Evolutionary conservation across 2,329 filamentous ascomycete species (phyloP).

Genomic region (Pseudocercospora cruenta): DNA sequence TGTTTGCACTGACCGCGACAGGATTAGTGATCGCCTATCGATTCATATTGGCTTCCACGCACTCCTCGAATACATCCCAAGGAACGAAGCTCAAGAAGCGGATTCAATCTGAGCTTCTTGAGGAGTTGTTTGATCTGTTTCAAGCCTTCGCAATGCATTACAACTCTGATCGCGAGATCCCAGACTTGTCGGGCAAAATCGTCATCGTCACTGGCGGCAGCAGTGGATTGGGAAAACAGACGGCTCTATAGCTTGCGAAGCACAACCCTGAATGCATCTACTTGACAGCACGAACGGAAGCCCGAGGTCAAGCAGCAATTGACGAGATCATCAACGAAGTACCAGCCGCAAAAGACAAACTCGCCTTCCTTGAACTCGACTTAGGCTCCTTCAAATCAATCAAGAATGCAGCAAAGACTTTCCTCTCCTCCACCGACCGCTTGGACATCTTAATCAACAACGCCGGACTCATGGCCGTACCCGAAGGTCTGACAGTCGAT

Average conservation of each 20-base stretch:
- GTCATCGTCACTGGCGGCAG: conserved; percentile 47
- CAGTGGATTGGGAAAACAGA: conserved; percentile 39
- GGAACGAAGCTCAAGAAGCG: too few relatives aligned
- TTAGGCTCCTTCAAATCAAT: conserved; percentile 45
- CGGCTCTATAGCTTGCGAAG: conserved; percentile 51
- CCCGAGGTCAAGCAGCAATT: conserved; percentile 50
- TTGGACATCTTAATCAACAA: conserved; percentile 40
- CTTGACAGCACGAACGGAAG: conserved; percentile 41
- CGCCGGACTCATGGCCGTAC: conserved; percentile 35
- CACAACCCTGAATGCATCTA: conserved; percentile 37
- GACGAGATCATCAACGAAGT: conserved; percentile 42
- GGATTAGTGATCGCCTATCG: too few relatives aligned
- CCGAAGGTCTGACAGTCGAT: conserved; percentile 27
- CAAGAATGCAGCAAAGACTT: conserved; percentile 23
- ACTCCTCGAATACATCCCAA: too few relatives aligned
- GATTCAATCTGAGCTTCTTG: too few relatives aligned
- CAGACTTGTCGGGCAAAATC: not conserved
- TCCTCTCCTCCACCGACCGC: conserved; percentile 19
- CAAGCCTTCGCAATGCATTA: not conserved
- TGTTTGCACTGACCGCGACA: too few relatives aligned
- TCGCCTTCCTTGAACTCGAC: conserved; percentile 40
- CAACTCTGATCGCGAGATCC: not conserved
- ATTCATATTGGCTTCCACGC: too few relatives aligned
- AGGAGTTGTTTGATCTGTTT: too few relatives aligned
- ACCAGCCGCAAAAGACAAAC: conserved; percentile 37